Percentiles rank a stretch among this genome's conserved stretches.
These are phyloP conservation scores for Penicillium atrosanguineum DNA, from an alignment of 495 filamentous ascomycete genomes.

Conservation along the genomic window DNA sequence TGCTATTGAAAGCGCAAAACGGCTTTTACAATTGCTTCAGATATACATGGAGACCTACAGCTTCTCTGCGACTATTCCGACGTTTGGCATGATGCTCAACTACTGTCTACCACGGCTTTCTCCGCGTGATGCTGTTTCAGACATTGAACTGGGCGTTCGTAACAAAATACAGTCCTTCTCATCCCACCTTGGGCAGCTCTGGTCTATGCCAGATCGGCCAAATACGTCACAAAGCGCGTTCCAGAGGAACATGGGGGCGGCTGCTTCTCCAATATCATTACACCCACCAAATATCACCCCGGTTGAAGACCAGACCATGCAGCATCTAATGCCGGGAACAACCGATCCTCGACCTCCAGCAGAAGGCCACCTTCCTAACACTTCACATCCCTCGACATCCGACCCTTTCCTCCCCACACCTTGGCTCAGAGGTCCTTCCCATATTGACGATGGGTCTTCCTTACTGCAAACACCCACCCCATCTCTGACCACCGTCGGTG, in stretches of 20 bases:
- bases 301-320: conserved; percentile 6
- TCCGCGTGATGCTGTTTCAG: conserved; percentile 13
- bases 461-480: conserved; percentile 33
- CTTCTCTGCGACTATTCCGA: conserved; percentile 35
- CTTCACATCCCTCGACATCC: conserved; percentile 10
- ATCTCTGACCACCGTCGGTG: conserved; percentile 29
- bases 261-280: conserved; percentile 8
- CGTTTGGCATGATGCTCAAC: conserved; percentile 34
- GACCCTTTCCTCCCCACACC: conserved; percentile 28
- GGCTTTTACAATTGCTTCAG: conserved; percentile 33
- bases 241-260: conserved; percentile 2
- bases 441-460: conserved; percentile 27
- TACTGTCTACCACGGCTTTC: conserved; percentile 19
- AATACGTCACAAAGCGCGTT: background rate
- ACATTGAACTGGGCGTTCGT: conserved; percentile 31
- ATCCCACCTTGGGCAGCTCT: conserved; percentile 35
- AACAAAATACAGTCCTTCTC: conserved; percentile 31
- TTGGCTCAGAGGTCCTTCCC: conserved; percentile 33
- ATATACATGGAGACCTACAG: conserved; percentile 41
- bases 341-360: conserved; percentile 1
- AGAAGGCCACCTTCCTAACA: conserved; percentile 6
- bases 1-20: conserved; percentile 33
- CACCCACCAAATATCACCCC: conserved; percentile 11
- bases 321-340: conserved; percentile 2
- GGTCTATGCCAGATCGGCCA: conserved; percentile 20